These are phyloP conservation scores for Russula emetica DNA, from an alignment of 768 basidiomycete species.

Conservation along the genomic window DNA sequence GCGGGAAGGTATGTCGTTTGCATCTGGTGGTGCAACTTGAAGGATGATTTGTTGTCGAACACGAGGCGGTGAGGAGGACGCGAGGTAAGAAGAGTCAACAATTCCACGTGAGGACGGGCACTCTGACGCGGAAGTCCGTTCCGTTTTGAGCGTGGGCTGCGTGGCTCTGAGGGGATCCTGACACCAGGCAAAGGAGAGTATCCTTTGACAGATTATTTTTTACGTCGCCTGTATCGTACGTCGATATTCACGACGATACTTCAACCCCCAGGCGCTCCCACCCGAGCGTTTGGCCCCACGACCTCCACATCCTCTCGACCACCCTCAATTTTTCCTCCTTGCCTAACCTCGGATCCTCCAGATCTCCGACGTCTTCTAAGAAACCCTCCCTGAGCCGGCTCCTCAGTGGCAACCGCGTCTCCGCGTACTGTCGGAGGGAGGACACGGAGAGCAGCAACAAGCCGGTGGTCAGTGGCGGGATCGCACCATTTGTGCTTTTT, in stretches of 20 bases:
- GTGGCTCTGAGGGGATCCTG: no score
- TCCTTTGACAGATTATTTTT: not conserved
- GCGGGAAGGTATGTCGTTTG: no score
- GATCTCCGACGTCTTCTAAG: slow-evolving; percentile 75
- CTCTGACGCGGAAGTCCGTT: no score
- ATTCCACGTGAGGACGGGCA: no score
- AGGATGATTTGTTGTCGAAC: no score
- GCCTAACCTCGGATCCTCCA: slow-evolving; percentile 70
- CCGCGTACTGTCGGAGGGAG: slow-evolving; percentile 61
- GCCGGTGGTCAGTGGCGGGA: slow-evolving; percentile 63
- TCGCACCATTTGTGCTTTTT: slow-evolving; percentile 30
- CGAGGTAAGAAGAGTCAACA: no score
- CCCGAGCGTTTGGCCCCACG: slow-evolving; percentile 68
- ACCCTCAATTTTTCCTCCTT: slow-evolving; percentile 71
- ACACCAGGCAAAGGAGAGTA: no score
- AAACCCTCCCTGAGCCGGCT: slow-evolving; percentile 73
- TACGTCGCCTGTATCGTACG: not conserved
- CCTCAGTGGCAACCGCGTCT: slow-evolving; percentile 49
- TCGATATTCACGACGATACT: slow-evolving; percentile 3
- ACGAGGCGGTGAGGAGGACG: no score
- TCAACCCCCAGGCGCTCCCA: slow-evolving; percentile 43
- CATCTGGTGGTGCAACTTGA: no score
- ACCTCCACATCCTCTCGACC: slow-evolving; percentile 83
- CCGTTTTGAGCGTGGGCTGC: no score
- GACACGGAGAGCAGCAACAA: slow-evolving; percentile 68